Evolutionary conservation across 73 alveolate genomes (phyloP), one percentile per base, ranked within the genome.

Genomic region (Paramecium sexaurelia): DNA sequence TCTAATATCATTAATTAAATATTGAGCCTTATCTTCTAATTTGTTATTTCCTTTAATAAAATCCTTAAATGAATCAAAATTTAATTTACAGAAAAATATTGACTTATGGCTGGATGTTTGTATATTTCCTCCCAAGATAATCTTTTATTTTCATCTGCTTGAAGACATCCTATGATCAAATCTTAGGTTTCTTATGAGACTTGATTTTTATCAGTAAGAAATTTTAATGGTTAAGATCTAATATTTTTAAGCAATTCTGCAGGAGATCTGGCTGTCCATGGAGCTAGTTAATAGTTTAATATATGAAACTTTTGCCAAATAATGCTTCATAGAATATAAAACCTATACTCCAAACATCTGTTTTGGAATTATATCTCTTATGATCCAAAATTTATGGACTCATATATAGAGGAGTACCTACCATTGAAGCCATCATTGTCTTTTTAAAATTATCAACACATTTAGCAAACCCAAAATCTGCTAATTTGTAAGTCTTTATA

Each of bases 311-410:
- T 35, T 88, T 71, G 17, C 94, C 94, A 43, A 41, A 88, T 8
- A 88, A 43, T 45, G 75, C 68, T 61, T 97, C 99, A 92, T 97
- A 97, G 55, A 96, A 84, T 7, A 97, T 98, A 75, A 98, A 96
- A 33, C 99, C 99, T 26, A 97, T 75, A 36, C 98, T 95, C 99
- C 99, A 97, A 11, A 97, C 96, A 95, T 97, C 99, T 47, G 98
- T 95, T 96, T 97, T 96, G 41, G 96, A 93, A 75, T 91, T 91
- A 86, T 97, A 97, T 20, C 98, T 97, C 85, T 95, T 91, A 71
- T 95, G 98, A 92, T 91, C 93, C 96, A 98, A 95, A 19, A 97
- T 97, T 69, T 97, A 96, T 2, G 99, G 99, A 68, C 98, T 92
- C 92, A 95, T 95, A 27, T 95, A 95, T 45, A 92, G 85, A 13